These are phyloP conservation scores for Albizia julibrissin DNA, from an alignment of 306 rosid species.

Conservation along the genomic window DNA sequence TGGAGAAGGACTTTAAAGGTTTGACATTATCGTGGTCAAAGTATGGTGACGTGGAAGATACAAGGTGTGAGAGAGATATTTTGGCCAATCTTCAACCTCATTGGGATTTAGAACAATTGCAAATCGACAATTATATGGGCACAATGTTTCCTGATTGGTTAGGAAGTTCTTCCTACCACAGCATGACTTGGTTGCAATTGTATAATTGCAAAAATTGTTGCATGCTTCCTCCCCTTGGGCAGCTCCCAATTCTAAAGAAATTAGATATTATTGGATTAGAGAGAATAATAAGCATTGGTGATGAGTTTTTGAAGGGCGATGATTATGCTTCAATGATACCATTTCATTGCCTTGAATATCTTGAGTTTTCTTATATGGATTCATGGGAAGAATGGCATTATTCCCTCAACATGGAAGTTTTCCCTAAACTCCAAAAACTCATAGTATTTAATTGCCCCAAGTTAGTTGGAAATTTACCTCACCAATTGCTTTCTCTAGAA, in stretches of 20 bases:
- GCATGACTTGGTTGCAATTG: not conserved
- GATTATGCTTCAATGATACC: not conserved
- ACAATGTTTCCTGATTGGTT: conserved; percentile 16
- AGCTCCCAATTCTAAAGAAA: not conserved
- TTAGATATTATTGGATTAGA: not conserved
- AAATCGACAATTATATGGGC: not conserved
- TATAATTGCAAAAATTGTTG: not conserved
- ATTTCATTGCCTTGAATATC: not conserved
- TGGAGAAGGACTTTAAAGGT: not conserved
- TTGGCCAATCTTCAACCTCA: conserved; percentile 12
- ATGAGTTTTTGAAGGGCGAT: not conserved
- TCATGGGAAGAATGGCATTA: not conserved
- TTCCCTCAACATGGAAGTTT: not conserved
- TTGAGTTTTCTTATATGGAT: not conserved
- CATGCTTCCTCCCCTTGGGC: conserved; percentile 24
- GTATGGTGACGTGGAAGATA: not conserved
- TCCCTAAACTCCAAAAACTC: not conserved
- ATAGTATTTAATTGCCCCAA: not conserved
- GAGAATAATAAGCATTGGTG: not conserved
- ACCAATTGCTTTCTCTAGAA: not conserved
- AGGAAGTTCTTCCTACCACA: not conserved
- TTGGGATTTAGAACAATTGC: not conserved
- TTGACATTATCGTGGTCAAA: not conserved
- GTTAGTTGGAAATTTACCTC: not conserved
- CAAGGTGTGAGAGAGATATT: not conserved